phyloP scores from a whole-genome alignment of 164 flowering plant species.

The Aristolochia fimbriata region DNA sequence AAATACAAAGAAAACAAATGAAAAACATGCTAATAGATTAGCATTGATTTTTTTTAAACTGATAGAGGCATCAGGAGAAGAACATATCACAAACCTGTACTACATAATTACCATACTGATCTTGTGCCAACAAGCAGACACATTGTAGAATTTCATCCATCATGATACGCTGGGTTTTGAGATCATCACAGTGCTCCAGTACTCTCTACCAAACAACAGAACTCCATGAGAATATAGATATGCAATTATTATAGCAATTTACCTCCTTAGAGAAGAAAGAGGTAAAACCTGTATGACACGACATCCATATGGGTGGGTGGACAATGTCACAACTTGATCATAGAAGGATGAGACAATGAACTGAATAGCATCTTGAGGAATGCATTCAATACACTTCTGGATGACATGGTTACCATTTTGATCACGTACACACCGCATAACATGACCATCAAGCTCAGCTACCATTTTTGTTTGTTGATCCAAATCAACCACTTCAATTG shows the following conservation, averaged over 20 bases:
- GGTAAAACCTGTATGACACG: slow-evolving; percentile 85
- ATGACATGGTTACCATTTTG: slow-evolving; percentile 99
- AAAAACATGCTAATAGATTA: not conserved
- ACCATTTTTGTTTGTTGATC: slow-evolving; percentile 94
- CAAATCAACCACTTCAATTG: slow-evolving; percentile 92
- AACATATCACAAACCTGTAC: slow-evolving; percentile 64
- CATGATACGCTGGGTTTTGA: slow-evolving; percentile 66
- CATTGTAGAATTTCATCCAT: slow-evolving; percentile 85
- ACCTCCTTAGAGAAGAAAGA: no score
- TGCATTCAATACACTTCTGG: slow-evolving; percentile 96
- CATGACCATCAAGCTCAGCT: slow-evolving; percentile 81
- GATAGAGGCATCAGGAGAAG: not conserved
- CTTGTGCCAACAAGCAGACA: slow-evolving; percentile 86
- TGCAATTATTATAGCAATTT: no score
- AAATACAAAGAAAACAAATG: not conserved
- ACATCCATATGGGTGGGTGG: slow-evolving; percentile 97
- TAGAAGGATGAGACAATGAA: slow-evolving; percentile 75
- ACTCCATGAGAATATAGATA: not conserved
- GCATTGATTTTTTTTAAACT: not conserved
- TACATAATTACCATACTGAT: slow-evolving; percentile 98
- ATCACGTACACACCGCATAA: slow-evolving; percentile 95
- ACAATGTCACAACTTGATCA: slow-evolving; percentile 84
- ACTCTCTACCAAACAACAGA: slow-evolving; percentile 44
- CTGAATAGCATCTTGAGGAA: slow-evolving; percentile 84
- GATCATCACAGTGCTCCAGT: slow-evolving; percentile 75